Evolutionary conservation across 441 rosid genomes (phyloP), one percentile per base, ranked within the genome.

Genomic region (Corymbia calophylla): DNA sequence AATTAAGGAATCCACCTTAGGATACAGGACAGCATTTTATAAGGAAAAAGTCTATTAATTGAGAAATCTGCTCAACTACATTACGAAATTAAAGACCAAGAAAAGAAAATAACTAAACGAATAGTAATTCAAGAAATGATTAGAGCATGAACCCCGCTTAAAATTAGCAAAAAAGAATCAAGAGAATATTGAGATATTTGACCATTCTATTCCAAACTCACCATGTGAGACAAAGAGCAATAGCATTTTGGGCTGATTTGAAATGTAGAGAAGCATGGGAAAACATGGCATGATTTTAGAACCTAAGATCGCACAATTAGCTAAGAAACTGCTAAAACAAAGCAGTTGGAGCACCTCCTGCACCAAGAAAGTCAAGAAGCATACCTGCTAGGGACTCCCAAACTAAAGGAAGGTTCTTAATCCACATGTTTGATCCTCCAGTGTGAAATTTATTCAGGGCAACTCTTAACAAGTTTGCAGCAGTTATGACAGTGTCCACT

Each of bases 381-480:
- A 84, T 93, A 96, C 99, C 99, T 88, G 95, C 95, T 89, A 95
- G 47, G 62, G 97, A 92, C 90, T 91, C 90, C 90, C 90, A 94
- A 91, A 96, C 95, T 62, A 92, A 88, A 25, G 96, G 95, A 89
- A 94, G 89, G 91, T 93, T 92, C 89, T 77, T 93, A 77, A 91
- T 93, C 92, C 95, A 92, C 16, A 93, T 91, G 73, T 92, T 88
- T 51, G 94, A 91, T 88, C 93, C 95, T 85, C 87, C 89, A 44
- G 66, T 86, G 44, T 81, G 89, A 81, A 94, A 95, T 90, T 94
- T 96, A 88, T 92, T 93, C 92, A 95, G 87, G 81, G 94, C 91
- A 91, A 87, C 90, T 94, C 89, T 94, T 87, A 95, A 92, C 92
- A 98, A 90, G 89, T 87, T 91, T 48, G 93, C 92, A 10, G 95